Base-by-base conservation (phyloP, 352 stramenopile genomes). In the Bremia lactucae region DNA sequence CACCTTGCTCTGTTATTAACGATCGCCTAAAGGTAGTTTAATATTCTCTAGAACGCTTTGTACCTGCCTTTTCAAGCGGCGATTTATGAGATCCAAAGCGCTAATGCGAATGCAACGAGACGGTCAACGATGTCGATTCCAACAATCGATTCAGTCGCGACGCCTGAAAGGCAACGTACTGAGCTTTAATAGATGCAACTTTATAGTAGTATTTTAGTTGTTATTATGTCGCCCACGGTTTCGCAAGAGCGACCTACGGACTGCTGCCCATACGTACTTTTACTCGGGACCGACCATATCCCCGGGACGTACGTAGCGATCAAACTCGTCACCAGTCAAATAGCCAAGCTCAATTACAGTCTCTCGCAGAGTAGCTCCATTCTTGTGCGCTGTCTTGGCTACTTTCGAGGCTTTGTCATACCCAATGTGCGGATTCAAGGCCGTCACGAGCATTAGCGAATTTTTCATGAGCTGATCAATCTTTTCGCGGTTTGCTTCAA, bases 401-500 rank as follows among this genome's bases (percentile, higher is more conserved):
- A 97, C 95, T 56, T 95, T 93, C 40, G 85, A 91, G 2, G 92
- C 89, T 43, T 97, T 98, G 52, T 98, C 92, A 65, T 98, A 98
- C 6, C 95, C 95, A 70, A 98, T 98, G 52, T 97, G 70, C 31
- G 87, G 88, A 63, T 97, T 98, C 19, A 98, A 59, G 13, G 94
- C 91, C 13, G 95, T 98, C 13, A 98, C 95, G 22, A 98, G 72
- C 92, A 98, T 98, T 25, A 98, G 74, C 53, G 71, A 95, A 52
- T 95, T 93, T 58, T 96, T 83, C 68, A 98, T 84, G 36, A 97
- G 74, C 46, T 92, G 60, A 35, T 96, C 67, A 52, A 98, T 97
- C 42, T 78, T 82, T 13, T 86, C 74, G 29, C 75, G 62, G 60
- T 97, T 97, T 26, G 89, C 75, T 36, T 81, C 67, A 36, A 97